phyloP scores from a whole-genome alignment of 345 rosid species.

The Linum usitatissimum region DNA sequence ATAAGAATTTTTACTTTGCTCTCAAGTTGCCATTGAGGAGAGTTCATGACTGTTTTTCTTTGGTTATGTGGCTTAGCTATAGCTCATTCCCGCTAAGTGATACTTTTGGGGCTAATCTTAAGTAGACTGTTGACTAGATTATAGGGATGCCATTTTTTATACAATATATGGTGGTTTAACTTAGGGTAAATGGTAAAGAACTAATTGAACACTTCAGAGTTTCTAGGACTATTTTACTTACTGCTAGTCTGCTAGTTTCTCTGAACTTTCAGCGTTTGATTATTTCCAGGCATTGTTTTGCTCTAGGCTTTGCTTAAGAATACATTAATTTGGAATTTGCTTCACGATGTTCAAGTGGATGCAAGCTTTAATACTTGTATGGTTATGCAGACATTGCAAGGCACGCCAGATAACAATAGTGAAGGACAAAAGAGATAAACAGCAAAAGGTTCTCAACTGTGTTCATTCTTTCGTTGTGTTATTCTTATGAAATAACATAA shows the following conservation, averaged over 20 bases:
- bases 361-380: neutral
- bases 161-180: neutral
- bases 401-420: conserved; percentile 76
- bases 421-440: conserved; percentile 88
- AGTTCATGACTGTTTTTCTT: neutral
- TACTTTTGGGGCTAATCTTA: too few species aligned
- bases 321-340: neutral
- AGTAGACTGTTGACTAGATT: too few species aligned
- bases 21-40: neutral
- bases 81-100: too few species aligned
- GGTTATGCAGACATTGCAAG: conserved; percentile 64
- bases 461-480: neutral
- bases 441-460: conserved; percentile 55
- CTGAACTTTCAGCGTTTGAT: too few species aligned
- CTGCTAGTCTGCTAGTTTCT: too few species aligned
- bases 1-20: too few species aligned
- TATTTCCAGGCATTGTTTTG: neutral
- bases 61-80: neutral
- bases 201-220: neutral
- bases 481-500: neutral
- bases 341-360: neutral
- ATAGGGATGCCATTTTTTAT: neutral
- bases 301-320: neutral
- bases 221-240: neutral
- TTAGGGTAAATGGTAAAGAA: neutral